Evolutionary conservation across 2,329 filamentous ascomycete genomes (phyloP), one percentile per base, ranked within the genome.

Genomic region (Verticillium albo-atrum): DNA sequence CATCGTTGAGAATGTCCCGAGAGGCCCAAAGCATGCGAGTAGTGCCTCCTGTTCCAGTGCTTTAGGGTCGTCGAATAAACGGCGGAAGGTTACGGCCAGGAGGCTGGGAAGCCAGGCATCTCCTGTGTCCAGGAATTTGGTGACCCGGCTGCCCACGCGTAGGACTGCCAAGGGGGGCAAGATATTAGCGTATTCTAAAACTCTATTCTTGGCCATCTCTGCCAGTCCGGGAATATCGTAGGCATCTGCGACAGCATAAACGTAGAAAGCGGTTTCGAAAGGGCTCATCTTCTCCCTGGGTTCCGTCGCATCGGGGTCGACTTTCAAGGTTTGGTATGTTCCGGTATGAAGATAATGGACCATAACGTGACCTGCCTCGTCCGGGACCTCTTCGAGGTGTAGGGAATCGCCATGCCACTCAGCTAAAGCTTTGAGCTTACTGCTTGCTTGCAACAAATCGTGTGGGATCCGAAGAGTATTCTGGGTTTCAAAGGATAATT

Each of bases 261-360:
- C 56, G 2, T 15, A 15, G 52, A 54, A 17, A 28, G 14, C n/a
- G 42, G n/a, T 20, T 23, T 47, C 42, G 20, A 47, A 23, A 6
- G 27, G 20, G 28, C n/a, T 54, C 28, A 6, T n/a, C 12, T 25
- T 10, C 7, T 12, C 27, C 15, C 6, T 14, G 4, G 51, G 12
- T 28, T 15, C 51, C 17, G 26, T n/a, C 25, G 10, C 32, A 10
- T 12, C 25, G 32, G 25, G 14, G 6, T 6, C 4, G 9, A 3
- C n/a, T 14, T 17, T 4, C 9, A 62, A 56, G 15, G 53, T 58
- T 20, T 60, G 56, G 58, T 54, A 62, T 14, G 25, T 56, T 10
- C 58, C 26, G 1, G 60, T 60, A 12, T 58, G 14, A 7, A 62
- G 53, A 34, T 56, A 62, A 54, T 62, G 56, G 25, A 62, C 28